A percentile compares a stretch with the other conserved stretches of the same genome.
Evolutionary conservation across 352 stramenopile genomes (phyloP).

Genomic region (Peronospora belbahrii): DNA sequence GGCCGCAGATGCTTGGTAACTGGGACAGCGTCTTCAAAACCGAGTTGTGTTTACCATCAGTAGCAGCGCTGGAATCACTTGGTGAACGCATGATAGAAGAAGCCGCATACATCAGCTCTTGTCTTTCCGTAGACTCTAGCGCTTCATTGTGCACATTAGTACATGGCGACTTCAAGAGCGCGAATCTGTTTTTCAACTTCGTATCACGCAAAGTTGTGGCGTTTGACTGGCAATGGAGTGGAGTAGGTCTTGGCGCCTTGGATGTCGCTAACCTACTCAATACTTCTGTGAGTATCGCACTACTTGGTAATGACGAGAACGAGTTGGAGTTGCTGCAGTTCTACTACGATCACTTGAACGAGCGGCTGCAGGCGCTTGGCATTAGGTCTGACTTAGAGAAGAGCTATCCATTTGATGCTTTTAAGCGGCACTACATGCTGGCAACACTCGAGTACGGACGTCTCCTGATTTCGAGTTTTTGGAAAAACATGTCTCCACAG

Average conservation of each 20-base stretch:
- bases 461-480: conserved; percentile 58
- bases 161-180: conserved; percentile 67
- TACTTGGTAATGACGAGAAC: conserved; percentile 18
- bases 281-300: conserved; percentile 54
- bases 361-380: conserved; percentile 10
- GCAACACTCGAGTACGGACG: conserved; percentile 59
- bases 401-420: conserved; percentile 41
- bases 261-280: conserved; percentile 67
- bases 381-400: neutral
- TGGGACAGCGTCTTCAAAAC: conserved; percentile 23
- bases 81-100: conserved; percentile 40
- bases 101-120: conserved; percentile 39
- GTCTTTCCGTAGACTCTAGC: conserved; percentile 26
- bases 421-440: conserved; percentile 51
- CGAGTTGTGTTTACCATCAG: conserved; percentile 8
- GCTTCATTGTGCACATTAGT: conserved; percentile 34
- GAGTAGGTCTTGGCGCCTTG: conserved; percentile 45
- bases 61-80: conserved; percentile 16
- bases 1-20: conserved; percentile 26
- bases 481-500: conserved; percentile 39
- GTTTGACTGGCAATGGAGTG: conserved; percentile 73
- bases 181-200: conserved; percentile 59
- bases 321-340: conserved; percentile 38
- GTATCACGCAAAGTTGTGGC: conserved; percentile 36
- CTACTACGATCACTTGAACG: conserved; percentile 42